Base-by-base conservation (phyloP, 192 early-diverging fungal genomes). In the Spizellomyces sp. region DNA sequence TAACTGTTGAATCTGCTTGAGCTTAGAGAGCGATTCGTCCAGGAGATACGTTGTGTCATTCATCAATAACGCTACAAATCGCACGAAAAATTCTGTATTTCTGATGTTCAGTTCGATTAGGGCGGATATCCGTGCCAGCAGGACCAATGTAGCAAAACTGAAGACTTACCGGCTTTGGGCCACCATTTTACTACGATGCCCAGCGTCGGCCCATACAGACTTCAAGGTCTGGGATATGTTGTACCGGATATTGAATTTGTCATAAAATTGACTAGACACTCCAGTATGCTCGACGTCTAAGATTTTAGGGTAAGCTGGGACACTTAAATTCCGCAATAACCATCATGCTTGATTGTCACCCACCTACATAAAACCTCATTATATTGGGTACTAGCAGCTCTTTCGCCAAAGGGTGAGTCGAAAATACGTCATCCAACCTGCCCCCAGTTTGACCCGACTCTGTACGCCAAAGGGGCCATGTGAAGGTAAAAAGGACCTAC, bases 241-340 rank as follows among this genome's bases (percentile, higher is more conserved):
- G 84, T 98, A 98, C 44, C 97, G 90, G 70, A 96, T 95, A 78
- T 93, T 97, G 81, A 98, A 97, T 79, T 99, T 99, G 78, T 99
- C 97, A 74, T 96, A 99, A 71, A 99, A 99, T 75, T 97, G 95
- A 5, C 92, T 90, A 70, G 87, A 88, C 3, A 88, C 85, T 15
- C 97, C 97, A 17, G 96, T 97, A 52, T 95, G 91, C 77, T 99
- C 97, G 8, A 96, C 93, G 67, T 98, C 96, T 84, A 64, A 17
- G n/a, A 47, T 46, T 17, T 36, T 36, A 36, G 3, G 27, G 27
- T 0, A 64, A 65, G 27, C 27, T 36, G 27, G 3, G 27, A 36
- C 0, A 36, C 27, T 3, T 36, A 36, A 36, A 36, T 0, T 3
- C 1, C 1, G 27, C 27, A 36, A 36, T 36, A 36, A 36, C 27